Evolutionary conservation across 495 filamentous ascomycete species (phyloP).

Genomic region (Penicillium parvum): DNA sequence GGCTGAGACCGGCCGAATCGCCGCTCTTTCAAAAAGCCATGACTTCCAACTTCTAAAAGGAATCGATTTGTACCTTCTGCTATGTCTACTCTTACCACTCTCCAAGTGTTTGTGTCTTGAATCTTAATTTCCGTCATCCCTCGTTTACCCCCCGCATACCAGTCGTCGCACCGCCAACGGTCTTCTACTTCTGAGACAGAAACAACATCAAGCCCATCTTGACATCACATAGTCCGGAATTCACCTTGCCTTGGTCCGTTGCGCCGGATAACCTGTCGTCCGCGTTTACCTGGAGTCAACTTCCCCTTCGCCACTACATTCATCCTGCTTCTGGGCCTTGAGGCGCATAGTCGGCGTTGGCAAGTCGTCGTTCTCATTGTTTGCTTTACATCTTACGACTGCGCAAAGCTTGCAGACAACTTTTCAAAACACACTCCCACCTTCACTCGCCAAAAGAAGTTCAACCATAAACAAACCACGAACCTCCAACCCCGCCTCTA

Average conservation of each 20-base stretch:
- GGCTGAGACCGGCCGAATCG: no score
- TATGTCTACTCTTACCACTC: no score
- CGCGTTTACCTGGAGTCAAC: background rate
- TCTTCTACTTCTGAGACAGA: background rate
- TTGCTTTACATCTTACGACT: no score
- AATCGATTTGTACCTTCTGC: no score
- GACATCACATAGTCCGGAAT: background rate
- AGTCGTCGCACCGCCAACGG: conserved; percentile 8
- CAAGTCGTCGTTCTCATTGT: conserved; percentile 3
- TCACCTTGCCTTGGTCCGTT: background rate
- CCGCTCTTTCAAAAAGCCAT: no score
- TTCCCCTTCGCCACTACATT: conserved; percentile 7
- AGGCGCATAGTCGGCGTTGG: conserved; percentile 3
- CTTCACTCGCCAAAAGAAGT: background rate
- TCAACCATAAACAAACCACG: background rate
- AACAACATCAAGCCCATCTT: no score
- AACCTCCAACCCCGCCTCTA: background rate
- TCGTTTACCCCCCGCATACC: conserved; percentile 11
- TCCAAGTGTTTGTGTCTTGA: no score
- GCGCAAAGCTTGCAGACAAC: background rate
- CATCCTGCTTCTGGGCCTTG: background rate
- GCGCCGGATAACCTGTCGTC: background rate
- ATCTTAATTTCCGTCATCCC: background rate
- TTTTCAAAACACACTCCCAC: background rate
- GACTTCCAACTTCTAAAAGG: no score